Evolutionary conservation across 73 alveolate genomes (phyloP), one percentile per base, ranked within the genome.

Genomic region (Symbiodinium natans): DNA sequence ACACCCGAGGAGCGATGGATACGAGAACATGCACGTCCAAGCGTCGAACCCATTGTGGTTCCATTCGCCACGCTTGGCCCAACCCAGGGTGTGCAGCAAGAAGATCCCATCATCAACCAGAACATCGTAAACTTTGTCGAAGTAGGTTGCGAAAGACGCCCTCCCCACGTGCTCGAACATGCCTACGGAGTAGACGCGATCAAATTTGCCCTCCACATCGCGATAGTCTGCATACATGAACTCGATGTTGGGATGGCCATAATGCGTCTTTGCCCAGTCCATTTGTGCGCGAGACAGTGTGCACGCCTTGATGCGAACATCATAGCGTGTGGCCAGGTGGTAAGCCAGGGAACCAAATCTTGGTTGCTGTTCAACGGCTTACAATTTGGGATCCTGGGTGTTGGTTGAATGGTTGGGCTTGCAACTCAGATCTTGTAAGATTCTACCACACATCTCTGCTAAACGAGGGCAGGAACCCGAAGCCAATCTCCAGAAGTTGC

Each of bases 21-120:
- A n/a, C n/a, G n/a, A n/a, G n/a, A n/a, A n/a, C n/a, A n/a, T n/a
- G n/a, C n/a, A n/a, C n/a, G 6, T 4, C 85, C 85, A 38, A 87
- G 94, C 39, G 8, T 19, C 94, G 41, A 87, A 87, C 84, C 83
- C 94, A 52, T 87, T 87, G 42, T 87, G 94, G 59, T 87, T 87
- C 94, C 94, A 87, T 38, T 87, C 94, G 63, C 94, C 94, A 8
- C 94, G 94, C 41, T 87, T 87, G 83, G 94, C 94, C 94, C 94
- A 87, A 54, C 94, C 94, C 59, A 87, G 63, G 15, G 94, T 87
- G 84, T 87, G 94, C 41, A 87, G 63, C 84, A 87, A 56, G 31
- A 87, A 87, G 29, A 87, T 87, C 41, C 94, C 94, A 56, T 87
- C 94, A 27, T 87, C 94, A 21, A 38, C 63, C 31, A 87, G 40